Base-by-base conservation (phyloP, 1,139 yeast species). In the Blastobotrys elegans region DNA sequence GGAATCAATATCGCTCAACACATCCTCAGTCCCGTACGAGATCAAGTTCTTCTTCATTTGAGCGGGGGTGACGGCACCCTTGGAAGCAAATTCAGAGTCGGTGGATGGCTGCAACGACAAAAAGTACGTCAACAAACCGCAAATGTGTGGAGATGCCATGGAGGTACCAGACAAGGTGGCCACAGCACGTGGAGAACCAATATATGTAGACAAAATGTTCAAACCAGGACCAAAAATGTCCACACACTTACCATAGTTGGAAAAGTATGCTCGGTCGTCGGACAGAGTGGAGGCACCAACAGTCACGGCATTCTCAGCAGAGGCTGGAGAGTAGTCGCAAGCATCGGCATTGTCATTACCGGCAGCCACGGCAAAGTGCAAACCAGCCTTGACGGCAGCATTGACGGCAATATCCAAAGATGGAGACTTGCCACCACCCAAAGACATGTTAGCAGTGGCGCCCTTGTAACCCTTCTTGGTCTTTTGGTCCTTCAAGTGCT, bases 121-220 rank as follows among this genome's bases (percentile, higher is more conserved):
- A 72, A 80, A 90, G 77, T 92, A 92, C 3, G 97, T 66, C 52
- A 71, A 60, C 67, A 92, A 76, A 58, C 98, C 98, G 53, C 89
- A 84, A 66, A 92, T 84, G 66, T 92, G 97, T 47, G 98, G 98
- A 40, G 97, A 87, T 31, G 98, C 98, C 98, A 92, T 92, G 18
- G 98, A 92, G 18, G 98, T 92, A 71, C 98, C 98, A 35, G 97
- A 88, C 69, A 92, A 77, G 46, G 92, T 81, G 52, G 96, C 95
- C 56, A 95, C 84, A 43, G 94, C 89, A 50, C 77, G 68, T 56
- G 81, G 80, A 34, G 95, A 83, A 44, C 96, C 95, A 67, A 86
- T 89, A 72, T 89, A 92, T 29, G 77, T 72, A 11, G 80, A 74
- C 51, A 67, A 63, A 41, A 77, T 67, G 52, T 69, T 68, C 44